phyloP scores from a whole-genome alignment of 2,329 filamentous ascomycete genomes.

The Tolypocladium amazonense region DNA sequence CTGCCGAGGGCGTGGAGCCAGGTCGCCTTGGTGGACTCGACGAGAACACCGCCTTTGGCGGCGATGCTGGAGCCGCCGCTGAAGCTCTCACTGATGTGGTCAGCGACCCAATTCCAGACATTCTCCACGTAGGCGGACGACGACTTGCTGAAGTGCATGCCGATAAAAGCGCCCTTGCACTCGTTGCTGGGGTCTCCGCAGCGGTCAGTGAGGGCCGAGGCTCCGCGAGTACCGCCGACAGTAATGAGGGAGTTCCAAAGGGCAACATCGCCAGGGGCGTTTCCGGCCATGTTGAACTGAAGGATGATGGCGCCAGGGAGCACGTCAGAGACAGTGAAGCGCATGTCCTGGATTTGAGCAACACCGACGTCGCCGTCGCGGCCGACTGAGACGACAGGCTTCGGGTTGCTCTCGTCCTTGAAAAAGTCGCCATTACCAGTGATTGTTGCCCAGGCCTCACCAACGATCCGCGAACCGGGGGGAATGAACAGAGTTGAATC shows the following conservation, averaged over 20 bases:
- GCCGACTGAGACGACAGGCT: constrained; percentile 40
- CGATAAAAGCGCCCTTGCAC: constrained; percentile 36
- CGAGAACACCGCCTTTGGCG: constrained; percentile 35
- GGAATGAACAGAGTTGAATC: constrained; percentile 16
- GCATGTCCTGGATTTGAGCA: constrained; percentile 40
- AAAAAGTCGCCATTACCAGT: constrained; percentile 30
- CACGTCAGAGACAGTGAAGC: constrained; percentile 37
- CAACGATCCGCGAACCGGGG: constrained; percentile 37
- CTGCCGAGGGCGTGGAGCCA: constrained; percentile 37
- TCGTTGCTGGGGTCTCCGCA: constrained; percentile 20
- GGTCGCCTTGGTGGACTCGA: constrained; percentile 34
- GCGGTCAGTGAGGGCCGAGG: constrained; percentile 23
- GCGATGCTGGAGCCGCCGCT: constrained; percentile 34
- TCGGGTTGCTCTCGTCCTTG: constrained; percentile 34
- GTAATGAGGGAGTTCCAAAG: constrained; percentile 35
- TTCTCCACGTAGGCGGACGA: constrained; percentile 13
- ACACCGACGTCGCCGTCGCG: constrained; percentile 35
- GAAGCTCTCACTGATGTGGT: constrained; percentile 38
- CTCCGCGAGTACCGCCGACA: constrained; percentile 31
- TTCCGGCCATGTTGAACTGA: constrained; percentile 39
- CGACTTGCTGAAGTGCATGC: constrained; percentile 34
- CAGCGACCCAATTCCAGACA: constrained; percentile 29
- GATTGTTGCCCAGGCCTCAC: constrained; percentile 43
- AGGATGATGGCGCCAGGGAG: constrained; percentile 28
- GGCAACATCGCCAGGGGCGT: constrained; percentile 35